phyloP scores from a whole-genome alignment of 805 yeast genomes.

The Barnettozyma sucrosica region DNA sequence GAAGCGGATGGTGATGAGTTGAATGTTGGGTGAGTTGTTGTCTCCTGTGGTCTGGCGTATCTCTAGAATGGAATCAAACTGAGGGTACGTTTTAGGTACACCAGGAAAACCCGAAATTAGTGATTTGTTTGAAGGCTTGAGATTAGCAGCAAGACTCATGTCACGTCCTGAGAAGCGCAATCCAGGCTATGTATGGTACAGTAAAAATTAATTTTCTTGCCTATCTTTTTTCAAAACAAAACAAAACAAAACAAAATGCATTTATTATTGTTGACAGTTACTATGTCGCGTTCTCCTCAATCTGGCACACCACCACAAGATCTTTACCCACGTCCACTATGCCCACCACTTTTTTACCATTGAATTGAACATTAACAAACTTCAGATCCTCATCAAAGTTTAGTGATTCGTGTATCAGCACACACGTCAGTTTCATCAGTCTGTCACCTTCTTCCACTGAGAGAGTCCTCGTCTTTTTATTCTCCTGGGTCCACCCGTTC shows the following conservation, averaged over 20 bases:
- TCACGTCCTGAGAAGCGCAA: not conserved
- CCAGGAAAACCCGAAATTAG: conserved; percentile 66
- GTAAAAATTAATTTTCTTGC: too few relatives aligned
- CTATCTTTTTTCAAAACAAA: not conserved
- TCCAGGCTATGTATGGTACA: too few relatives aligned
- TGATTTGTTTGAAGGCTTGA: conserved; percentile 48
- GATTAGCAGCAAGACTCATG: conserved; percentile 19
- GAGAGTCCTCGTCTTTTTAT: not conserved
- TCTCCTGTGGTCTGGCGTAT: conserved; percentile 45
- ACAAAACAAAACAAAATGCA: not conserved
- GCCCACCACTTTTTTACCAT: conserved; percentile 1
- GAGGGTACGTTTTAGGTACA: conserved; percentile 53
- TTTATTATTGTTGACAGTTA: too few relatives aligned
- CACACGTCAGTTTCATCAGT: not conserved
- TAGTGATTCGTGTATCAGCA: conserved; percentile 1
- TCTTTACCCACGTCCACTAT: conserved; percentile 8
- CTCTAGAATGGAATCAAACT: conserved; percentile 52
- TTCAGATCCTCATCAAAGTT: not conserved
- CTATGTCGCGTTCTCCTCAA: not conserved
- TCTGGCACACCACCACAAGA: conserved; percentile 6
- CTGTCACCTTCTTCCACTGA: not conserved
- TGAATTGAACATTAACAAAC: conserved; percentile 5
- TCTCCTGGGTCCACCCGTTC: conserved; percentile 6
- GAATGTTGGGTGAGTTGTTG: conserved; percentile 35
- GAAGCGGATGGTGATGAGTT: conserved; percentile 43